Conservation (phyloP, 306 rosid species). For the Myrica gale region DNA sequence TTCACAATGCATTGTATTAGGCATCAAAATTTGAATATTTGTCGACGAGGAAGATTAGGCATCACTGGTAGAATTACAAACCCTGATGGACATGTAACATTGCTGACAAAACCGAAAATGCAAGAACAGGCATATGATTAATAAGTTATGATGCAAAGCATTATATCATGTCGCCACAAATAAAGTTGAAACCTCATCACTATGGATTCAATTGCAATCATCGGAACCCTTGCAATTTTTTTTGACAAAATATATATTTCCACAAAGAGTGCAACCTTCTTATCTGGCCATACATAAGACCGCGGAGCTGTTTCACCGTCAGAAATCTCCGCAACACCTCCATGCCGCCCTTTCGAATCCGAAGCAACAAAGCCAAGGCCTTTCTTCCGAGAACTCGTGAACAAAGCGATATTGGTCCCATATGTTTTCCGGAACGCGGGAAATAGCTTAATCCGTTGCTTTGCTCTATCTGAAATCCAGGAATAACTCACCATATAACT, state of each 20-base stretch:
- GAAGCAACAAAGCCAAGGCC: constrained; percentile 43
- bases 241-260: neutral
- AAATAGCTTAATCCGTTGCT: constrained; percentile 39
- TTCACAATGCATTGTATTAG: neutral
- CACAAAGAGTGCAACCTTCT: constrained; percentile 44
- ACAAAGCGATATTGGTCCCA: constrained; percentile 30
- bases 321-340: constrained; percentile 44
- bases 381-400: constrained; percentile 34
- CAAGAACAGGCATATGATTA: neutral
- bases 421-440: constrained; percentile 34
- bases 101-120: neutral
- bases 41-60: neutral
- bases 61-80: too few relatives aligned
- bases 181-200: neutral
- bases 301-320: constrained; percentile 42
- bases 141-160: neutral
- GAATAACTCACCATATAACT: neutral
- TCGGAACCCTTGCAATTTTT: neutral
- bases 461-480: constrained; percentile 42
- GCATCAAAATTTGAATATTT: neutral
- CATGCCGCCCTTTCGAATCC: constrained; percentile 29
- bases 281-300: constrained; percentile 64
- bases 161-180: neutral
- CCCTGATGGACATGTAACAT: neutral
- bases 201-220: neutral